These are phyloP conservation scores for Nephelium lappaceum DNA, from an alignment of 345 rosid species.

Conservation along the genomic window DNA sequence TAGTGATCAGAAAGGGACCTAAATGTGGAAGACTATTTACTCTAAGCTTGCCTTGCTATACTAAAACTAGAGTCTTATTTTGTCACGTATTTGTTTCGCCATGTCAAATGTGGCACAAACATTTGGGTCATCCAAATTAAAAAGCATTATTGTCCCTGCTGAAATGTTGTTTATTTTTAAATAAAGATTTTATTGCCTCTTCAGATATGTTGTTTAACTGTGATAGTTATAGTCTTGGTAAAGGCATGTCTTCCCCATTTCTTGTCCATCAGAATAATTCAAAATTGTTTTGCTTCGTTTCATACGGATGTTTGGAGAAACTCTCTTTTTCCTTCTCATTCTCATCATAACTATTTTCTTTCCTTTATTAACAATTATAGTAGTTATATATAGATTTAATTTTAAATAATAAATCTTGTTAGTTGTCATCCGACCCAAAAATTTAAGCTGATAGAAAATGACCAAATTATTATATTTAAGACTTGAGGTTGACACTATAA, in stretches of 20 bases:
- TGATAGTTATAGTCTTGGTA: too few species aligned
- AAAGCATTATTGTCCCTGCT: too few species aligned
- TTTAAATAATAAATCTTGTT: neutral
- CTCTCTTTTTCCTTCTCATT: neutral
- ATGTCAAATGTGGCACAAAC: conserved; percentile 1
- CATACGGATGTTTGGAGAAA: conserved; percentile 7
- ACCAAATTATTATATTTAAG: too few species aligned
- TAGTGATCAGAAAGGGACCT: conserved; percentile 1
- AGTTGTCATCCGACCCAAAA: too few species aligned
- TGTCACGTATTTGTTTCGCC: neutral
- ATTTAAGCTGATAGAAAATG: too few species aligned
- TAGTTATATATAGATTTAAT: neutral
- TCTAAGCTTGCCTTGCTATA: neutral
- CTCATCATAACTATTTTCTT: neutral
- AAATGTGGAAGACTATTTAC: conserved; percentile 20
- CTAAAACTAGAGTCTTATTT: neutral
- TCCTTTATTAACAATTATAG: neutral
- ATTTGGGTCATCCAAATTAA: neutral
- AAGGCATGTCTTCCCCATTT: too few species aligned
- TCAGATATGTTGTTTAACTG: too few species aligned
- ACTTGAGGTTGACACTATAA: too few species aligned
- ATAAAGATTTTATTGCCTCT: too few species aligned
- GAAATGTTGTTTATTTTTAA: too few species aligned
- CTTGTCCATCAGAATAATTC: too few species aligned
- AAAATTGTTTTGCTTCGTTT: too few species aligned